Evolutionary conservation across 257 asterid species (phyloP).

Genomic region (Primulina eburnea): DNA sequence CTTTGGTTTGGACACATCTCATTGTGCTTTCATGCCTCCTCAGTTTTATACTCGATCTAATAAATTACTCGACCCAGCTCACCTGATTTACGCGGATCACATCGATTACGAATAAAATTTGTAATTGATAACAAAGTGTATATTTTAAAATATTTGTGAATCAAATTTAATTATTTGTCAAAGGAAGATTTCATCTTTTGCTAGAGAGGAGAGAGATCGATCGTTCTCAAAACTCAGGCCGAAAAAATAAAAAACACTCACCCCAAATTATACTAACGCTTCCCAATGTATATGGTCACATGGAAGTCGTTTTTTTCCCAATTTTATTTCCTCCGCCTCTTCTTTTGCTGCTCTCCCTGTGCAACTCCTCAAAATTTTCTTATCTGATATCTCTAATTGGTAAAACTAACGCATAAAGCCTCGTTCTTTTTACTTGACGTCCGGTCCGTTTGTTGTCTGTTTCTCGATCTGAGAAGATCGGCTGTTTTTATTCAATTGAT

Average conservation of each 20-base stretch:
- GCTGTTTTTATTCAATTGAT: background rate
- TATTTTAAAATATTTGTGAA: too few relatives aligned
- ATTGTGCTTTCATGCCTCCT: too few relatives aligned
- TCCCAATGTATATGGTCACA: background rate
- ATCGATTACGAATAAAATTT: too few relatives aligned
- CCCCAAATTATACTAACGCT: background rate
- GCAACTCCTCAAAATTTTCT: constrained; percentile 18
- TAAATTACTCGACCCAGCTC: too few relatives aligned
- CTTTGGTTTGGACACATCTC: too few relatives aligned
- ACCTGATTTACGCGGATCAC: too few relatives aligned
- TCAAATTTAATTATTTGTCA: too few relatives aligned
- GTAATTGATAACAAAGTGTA: too few relatives aligned
- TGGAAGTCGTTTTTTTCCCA: background rate
- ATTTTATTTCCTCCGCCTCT: constrained; percentile 19
- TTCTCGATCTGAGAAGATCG: constrained; percentile 25
- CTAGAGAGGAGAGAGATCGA: background rate
- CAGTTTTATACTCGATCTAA: too few relatives aligned
- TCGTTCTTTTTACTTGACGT: constrained; percentile 7
- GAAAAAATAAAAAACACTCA: background rate
- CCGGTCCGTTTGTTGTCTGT: constrained; percentile 9
- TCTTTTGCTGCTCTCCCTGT: constrained; percentile 9
- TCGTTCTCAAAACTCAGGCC: background rate
- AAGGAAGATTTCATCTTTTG: background rate
- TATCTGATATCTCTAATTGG: constrained; percentile 7
- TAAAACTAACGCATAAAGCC: constrained; percentile 1